Base-by-base conservation (phyloP, 345 rosid genomes). In the Kernera saxatilis region DNA sequence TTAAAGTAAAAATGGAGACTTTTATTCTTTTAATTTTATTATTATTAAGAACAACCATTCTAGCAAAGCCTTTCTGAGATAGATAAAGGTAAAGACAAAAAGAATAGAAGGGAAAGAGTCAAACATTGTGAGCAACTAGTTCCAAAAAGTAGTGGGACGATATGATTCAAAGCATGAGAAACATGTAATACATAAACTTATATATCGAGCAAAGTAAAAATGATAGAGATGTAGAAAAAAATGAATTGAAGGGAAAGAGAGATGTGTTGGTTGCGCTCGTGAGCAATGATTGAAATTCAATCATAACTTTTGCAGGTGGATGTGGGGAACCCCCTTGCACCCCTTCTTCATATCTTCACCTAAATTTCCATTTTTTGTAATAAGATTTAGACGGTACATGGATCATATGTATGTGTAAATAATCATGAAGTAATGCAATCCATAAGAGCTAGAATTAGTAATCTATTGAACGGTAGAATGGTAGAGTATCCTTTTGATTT, bases 221-320 rank as follows among this genome's bases (percentile, higher is more conserved):
- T 39, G 32, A 30, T 65, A 41, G 30, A 52, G 18, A 60, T 45
- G 15, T 49, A 58, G 44, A 48, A 53, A 11, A 14, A 46, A 33
- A 32, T 43, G 39, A 64, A 45, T 46, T 44, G 64, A 72, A 64
- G 57, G 23, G 14, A 71, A 43, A 62, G 23, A 37, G 57, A 46
- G 46, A 36, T 21, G 64, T 60, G 64, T 53, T 74, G 63, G 55
- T 67, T 74, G 69, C 54, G 45, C 58, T 54, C 79, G 79, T 75
- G 79, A 64, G 75, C 71, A 75, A 75, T 69, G 64, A 75, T 75
- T 75, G 75, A 54, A 44, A 35, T 53, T 14, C 60, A 69, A 63
- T 75, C 71, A 75, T 69, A 75, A 61, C 25, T 75, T 69, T 69
- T 67, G 44, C 70, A 75, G 75, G 74, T 75, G 75, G 70, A 43